Evolutionary conservation across 176 grass and related monocot species (phyloP).

Genomic region (Stipa capillata): DNA sequence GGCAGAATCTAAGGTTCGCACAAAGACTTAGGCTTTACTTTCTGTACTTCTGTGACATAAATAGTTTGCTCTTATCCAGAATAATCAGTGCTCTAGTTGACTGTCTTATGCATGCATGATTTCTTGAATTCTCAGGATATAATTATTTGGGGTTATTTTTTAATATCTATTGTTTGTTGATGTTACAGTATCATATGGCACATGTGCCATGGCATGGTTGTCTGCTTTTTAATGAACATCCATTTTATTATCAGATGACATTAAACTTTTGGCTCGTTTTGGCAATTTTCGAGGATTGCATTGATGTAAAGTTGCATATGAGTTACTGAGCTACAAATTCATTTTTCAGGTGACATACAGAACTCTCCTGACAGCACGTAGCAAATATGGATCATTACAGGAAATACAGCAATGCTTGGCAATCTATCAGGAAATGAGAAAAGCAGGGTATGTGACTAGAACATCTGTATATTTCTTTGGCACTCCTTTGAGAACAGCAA

Average conservation of each 20-base stretch:
- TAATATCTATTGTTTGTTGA: too few relatives aligned
- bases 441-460: conserved; percentile 66
- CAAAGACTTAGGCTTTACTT: not conserved
- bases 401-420: conserved; percentile 87
- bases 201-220: too few relatives aligned
- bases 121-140: too few relatives aligned
- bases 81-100: not conserved
- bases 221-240: too few relatives aligned
- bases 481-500: not conserved
- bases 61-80: not conserved
- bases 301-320: not conserved
- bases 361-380: conserved; percentile 72
- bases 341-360: conserved; percentile 86
- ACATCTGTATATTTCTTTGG: too few relatives aligned
- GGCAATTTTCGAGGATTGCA: not conserved
- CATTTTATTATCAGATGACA: not conserved
- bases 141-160: too few relatives aligned
- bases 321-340: conserved; percentile 2
- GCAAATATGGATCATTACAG: conserved; percentile 81
- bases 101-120: not conserved
- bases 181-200: too few relatives aligned
- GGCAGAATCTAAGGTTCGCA: not conserved
- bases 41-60: not conserved
- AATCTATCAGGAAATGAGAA: conserved; percentile 92
- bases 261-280: not conserved